Conservation (phyloP, 2,329 filamentous ascomycete species). For the Bipolaris bicolor region DNA sequence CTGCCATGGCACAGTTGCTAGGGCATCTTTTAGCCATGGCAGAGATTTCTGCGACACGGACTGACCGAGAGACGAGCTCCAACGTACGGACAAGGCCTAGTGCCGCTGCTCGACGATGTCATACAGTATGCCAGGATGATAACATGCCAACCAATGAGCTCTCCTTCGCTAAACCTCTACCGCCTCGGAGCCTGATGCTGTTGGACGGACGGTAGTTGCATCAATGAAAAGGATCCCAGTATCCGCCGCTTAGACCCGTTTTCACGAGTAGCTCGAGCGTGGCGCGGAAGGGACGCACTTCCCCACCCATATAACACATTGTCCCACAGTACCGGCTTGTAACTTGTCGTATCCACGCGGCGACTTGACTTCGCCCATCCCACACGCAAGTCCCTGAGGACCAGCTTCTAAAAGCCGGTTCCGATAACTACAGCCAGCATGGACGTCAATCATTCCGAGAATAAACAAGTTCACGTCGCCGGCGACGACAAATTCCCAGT, state of each 20-base stretch:
- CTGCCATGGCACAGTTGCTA: neutral
- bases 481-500: constrained; percentile 4
- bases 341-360: constrained; percentile 3
- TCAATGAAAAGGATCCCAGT: constrained; percentile 16
- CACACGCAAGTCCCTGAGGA: constrained; percentile 15
- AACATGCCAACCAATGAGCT: constrained; percentile 9
- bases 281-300: constrained; percentile 7
- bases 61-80: constrained; percentile 5
- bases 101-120: constrained; percentile 1
- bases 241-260: constrained; percentile 27
- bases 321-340: constrained; percentile 12
- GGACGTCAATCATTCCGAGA: constrained; percentile 6
- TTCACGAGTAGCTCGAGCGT: constrained; percentile 14
- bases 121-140: constrained; percentile 11
- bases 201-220: constrained; percentile 13
- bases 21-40: constrained; percentile 12
- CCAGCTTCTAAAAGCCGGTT: neutral
- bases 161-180: constrained; percentile 9
- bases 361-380: constrained; percentile 4
- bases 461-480: neutral
- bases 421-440: constrained; percentile 3
- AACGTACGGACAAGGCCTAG: constrained; percentile 4
- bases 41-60: constrained; percentile 9
- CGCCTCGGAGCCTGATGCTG: constrained; percentile 15
- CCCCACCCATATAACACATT: constrained; percentile 19